Percentiles rank a stretch among this genome's conserved stretches.
Evolutionary conservation across 305 asterid genomes (phyloP).

Genomic region (Striga hermonthica): DNA sequence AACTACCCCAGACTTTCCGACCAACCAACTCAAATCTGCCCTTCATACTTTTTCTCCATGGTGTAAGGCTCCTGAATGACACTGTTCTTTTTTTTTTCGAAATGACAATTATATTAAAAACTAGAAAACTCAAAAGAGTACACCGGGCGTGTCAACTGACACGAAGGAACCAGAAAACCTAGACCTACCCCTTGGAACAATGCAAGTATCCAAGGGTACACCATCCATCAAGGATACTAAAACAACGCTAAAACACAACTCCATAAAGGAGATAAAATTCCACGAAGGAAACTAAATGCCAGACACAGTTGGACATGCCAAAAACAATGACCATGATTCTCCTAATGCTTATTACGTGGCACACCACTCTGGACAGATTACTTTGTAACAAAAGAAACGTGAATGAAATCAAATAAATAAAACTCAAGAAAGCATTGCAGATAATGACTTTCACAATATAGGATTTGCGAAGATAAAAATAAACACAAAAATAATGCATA

Average conservation of each 20-base stretch:
- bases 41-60: neutral
- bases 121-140: too few species aligned
- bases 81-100: too few species aligned
- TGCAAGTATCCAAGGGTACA: too few species aligned
- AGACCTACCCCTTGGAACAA: too few species aligned
- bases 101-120: too few species aligned
- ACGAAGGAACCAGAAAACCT: too few species aligned
- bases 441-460: slow-evolving; percentile 5
- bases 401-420: slow-evolving; percentile 2
- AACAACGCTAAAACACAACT: too few species aligned
- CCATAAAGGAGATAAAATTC: too few species aligned
- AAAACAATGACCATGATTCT: slow-evolving; percentile 9
- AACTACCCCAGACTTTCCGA: neutral
- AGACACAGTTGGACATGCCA: slow-evolving; percentile 3
- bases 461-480: slow-evolving; percentile 19
- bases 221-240: too few species aligned
- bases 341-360: slow-evolving; percentile 3
- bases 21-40: too few species aligned
- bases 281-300: too few species aligned
- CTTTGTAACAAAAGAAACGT: slow-evolving; percentile 8
- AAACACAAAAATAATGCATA: neutral
- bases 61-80: neutral
- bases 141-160: too few species aligned
- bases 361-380: slow-evolving; percentile 3
- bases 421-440: slow-evolving; percentile 3